Evolutionary conservation across 208 protist species (phyloP).

Genomic region (Naegleria fowleri): DNA sequence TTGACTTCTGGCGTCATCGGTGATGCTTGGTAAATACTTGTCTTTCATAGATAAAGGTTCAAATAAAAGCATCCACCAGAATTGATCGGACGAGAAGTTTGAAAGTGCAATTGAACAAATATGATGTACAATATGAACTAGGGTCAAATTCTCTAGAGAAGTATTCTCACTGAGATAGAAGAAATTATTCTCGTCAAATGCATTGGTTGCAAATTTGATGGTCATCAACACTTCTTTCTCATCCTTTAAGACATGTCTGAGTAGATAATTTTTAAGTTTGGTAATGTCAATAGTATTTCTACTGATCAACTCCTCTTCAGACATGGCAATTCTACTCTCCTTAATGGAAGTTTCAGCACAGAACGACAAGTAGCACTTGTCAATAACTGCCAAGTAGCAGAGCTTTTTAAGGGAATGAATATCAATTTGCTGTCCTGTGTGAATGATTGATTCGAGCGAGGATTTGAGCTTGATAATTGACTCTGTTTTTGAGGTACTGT

Average conservation of each 20-base stretch:
- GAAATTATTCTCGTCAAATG: background rate
- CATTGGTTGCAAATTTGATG: background rate
- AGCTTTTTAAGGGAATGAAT: background rate
- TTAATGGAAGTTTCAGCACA: background rate
- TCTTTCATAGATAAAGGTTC: background rate
- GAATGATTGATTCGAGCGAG: background rate
- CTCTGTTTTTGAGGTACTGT: background rate
- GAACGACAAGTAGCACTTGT: background rate
- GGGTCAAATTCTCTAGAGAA: background rate
- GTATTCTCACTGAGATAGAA: background rate
- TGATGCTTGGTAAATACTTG: background rate
- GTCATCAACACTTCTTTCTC: background rate
- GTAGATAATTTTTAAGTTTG: background rate
- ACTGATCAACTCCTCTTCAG: background rate
- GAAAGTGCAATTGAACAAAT: background rate
- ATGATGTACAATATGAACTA: background rate
- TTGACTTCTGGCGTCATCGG: background rate
- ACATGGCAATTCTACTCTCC: background rate
- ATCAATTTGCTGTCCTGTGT: background rate
- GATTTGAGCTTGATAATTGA: background rate
- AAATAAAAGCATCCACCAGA: background rate
- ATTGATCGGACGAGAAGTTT: background rate
- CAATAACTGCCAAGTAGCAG: background rate
- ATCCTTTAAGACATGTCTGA: background rate
- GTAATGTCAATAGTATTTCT: background rate